phyloP scores from a whole-genome alignment of 2,329 filamentous ascomycete species.

The Xylaria sp. region DNA sequence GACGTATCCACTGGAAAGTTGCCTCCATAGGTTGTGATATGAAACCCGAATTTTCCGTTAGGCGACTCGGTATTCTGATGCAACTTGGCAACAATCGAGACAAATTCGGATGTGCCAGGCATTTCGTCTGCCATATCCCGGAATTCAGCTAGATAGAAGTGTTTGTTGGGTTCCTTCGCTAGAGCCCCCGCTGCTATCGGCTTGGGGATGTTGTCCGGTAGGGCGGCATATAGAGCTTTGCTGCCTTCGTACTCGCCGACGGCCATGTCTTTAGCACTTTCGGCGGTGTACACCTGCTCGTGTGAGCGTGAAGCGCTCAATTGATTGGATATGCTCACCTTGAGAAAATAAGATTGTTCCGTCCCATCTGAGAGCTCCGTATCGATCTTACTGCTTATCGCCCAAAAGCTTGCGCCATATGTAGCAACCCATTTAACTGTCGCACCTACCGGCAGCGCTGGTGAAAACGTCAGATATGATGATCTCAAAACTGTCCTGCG shows the following conservation, averaged over 20 bases:
- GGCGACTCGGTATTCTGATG: constrained; percentile 38
- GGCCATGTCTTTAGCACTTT: not conserved
- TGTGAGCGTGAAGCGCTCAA: not conserved
- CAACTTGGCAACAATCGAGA: constrained; percentile 16
- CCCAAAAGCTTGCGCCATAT: not conserved
- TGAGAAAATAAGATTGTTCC: not conserved
- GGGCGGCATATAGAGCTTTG: constrained; percentile 12
- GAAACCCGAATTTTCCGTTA: constrained; percentile 54
- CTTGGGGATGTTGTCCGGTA: constrained; percentile 10
- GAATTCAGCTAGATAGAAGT: constrained; percentile 22
- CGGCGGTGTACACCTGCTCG: not conserved
- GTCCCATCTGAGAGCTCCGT: not conserved
- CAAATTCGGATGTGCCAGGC: constrained; percentile 1
- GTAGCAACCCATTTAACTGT: not conserved
- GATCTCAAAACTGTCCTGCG: not conserved
- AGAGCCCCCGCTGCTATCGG: constrained; percentile 18
- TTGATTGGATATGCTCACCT: not conserved
- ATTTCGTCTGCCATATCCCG: constrained; percentile 1
- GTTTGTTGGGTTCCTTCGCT: constrained; percentile 1
- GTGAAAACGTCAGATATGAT: not conserved
- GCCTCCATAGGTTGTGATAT: constrained; percentile 50
- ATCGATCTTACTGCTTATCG: constrained; percentile 1
- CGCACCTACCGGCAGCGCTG: not conserved
- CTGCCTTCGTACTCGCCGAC: constrained; percentile 5
- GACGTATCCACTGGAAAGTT: constrained; percentile 43